These are phyloP conservation scores for Auriscalpium microsporum DNA, from an alignment of 768 basidiomycete species.

Conservation along the genomic window DNA sequence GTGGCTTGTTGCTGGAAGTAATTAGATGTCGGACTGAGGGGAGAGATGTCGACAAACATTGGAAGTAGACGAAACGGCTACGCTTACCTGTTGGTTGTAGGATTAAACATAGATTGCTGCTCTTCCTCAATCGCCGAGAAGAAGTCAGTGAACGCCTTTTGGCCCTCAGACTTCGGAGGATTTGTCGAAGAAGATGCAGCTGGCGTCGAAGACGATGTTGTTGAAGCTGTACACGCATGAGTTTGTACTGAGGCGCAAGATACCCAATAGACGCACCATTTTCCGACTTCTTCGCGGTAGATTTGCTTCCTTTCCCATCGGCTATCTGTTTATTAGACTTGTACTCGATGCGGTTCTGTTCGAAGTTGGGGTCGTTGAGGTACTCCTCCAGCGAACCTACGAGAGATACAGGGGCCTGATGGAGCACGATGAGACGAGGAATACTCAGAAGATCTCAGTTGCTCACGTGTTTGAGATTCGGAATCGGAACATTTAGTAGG, in stretches of 20 bases:
- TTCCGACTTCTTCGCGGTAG: conserved; percentile 16
- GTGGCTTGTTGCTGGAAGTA: conserved; percentile 51
- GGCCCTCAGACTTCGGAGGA: conserved; percentile 26
- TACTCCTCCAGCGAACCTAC: conserved; percentile 93
- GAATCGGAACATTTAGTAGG: conserved; percentile 86
- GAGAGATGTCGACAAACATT: background rate
- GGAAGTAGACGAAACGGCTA: background rate
- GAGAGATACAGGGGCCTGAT: conserved; percentile 88
- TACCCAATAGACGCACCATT: conserved; percentile 21
- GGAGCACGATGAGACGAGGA: background rate
- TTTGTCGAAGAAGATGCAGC: conserved; percentile 20
- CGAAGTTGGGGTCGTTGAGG: conserved; percentile 92
- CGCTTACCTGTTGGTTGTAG: conserved; percentile 48
- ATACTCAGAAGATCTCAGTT: background rate
- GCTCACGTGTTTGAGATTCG: conserved; percentile 83
- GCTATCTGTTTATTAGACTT: conserved; percentile 66
- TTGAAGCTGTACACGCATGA: background rate
- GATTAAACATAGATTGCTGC: conserved; percentile 64
- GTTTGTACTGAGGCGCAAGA: background rate
- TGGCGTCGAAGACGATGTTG: conserved; percentile 16
- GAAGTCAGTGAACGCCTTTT: conserved; percentile 67
- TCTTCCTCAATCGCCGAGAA: conserved; percentile 82
- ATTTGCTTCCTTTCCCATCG: conserved; percentile 30
- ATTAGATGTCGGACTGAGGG: conserved; percentile 35
- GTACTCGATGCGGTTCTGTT: conserved; percentile 91